Evolutionary conservation across 176 grass and related monocot genomes (phyloP).

Genomic region (Secale cereale): DNA sequence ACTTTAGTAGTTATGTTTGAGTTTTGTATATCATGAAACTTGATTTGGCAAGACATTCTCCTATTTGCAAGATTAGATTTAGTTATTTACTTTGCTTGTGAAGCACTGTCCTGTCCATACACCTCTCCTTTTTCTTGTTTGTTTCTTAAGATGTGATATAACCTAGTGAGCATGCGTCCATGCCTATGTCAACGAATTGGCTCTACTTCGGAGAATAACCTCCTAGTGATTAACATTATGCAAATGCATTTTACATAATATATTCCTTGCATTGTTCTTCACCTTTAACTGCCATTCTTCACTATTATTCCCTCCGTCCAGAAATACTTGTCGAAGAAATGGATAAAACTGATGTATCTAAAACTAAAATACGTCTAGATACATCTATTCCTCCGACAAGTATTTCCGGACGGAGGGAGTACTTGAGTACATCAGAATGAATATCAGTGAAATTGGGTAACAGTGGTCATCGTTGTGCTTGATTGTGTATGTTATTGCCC

Average conservation of each 20-base stretch:
- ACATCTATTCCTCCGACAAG: too few relatives aligned
- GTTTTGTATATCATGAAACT: background rate
- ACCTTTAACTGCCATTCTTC: background rate
- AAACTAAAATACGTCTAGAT: too few relatives aligned
- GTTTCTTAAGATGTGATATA: background rate
- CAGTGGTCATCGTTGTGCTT: background rate
- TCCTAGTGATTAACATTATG: slow-evolving; percentile 1
- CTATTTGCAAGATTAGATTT: background rate
- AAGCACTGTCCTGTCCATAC: background rate
- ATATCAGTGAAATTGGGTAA: background rate
- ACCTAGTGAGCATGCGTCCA: background rate
- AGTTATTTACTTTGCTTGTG: background rate
- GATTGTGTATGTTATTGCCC: background rate
- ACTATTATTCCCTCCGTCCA: too few relatives aligned
- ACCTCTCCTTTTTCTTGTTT: background rate
- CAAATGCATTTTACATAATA: background rate
- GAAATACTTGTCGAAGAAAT: too few relatives aligned
- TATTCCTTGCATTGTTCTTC: background rate
- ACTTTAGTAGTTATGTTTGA: background rate
- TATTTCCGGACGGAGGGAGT: too few relatives aligned
- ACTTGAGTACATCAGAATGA: background rate
- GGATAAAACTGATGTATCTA: too few relatives aligned
- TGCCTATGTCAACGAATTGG: background rate
- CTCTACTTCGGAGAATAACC: background rate
- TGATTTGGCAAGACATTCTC: background rate